Base-by-base conservation (phyloP, 257 asterid species). In the Perilla frutescens region DNA sequence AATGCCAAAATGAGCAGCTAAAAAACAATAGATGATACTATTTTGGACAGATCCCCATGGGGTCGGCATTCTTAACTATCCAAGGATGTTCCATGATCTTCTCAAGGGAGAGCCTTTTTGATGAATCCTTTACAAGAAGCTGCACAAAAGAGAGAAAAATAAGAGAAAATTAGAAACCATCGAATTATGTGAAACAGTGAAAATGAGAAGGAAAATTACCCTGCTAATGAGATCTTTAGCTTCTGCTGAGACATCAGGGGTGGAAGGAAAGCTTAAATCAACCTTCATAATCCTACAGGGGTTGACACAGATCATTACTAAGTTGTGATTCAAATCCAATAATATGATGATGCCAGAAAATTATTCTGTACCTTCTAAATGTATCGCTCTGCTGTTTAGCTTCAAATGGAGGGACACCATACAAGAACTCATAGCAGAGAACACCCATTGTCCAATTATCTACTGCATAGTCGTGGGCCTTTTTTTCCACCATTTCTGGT, bases 401-500 rank as follows among this genome's bases (percentile, higher is more conserved):
- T 84, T 90, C 99, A 72, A 94, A 94, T 47, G 98, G 99, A 76
- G 98, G 97, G 71, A 66, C 86, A 9, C 98, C 97, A 59, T 88
- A 94, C 70, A 94, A 15, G 69, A 94, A 86, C 84, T 94, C 99
- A 62, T 85, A 94, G 85, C 96, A 94, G 36, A 94, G 93, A 71
- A 94, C 75, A 7, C 98, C 99, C 71, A 91, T 67, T 39, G 98
- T 91, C 98, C 96, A 94, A 72, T 94, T 91, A 82, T 91, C 99
- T 34, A 94, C 98, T 71, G 96, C 86, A 76, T 88, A 85, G 73
- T 91, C 97, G 60, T 94, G 97, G 47, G 91, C 93, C 79, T 88
- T 91, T 77, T 90, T 86, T 78, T 90, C 97, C 83, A 94, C 97
- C 99, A 94, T 90, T 81, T 94, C 99, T 51, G 98, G 98, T 76